phyloP scores from a whole-genome alignment of 345 rosid species.

The Pugionium dolabratum region DNA sequence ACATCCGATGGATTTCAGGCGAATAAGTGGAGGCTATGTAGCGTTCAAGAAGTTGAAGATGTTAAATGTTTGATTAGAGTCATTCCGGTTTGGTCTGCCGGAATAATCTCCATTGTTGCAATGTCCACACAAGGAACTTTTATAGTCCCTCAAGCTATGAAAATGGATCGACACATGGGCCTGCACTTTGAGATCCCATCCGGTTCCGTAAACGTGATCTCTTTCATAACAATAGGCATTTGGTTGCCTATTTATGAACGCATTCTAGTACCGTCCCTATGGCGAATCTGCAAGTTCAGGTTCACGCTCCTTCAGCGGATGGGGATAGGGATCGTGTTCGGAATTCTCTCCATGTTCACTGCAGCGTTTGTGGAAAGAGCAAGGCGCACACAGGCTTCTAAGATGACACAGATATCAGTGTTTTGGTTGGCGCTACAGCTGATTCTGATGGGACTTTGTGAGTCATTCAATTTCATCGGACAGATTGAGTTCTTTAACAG shows the following conservation, averaged over 20 bases:
- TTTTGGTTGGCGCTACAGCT: constrained; percentile 59
- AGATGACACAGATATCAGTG: constrained; percentile 42
- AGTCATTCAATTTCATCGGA: constrained; percentile 59
- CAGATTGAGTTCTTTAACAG: constrained; percentile 65
- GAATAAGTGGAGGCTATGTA: constrained; percentile 57
- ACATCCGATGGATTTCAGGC: constrained; percentile 44
- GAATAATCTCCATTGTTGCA: constrained; percentile 47
- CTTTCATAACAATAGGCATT: constrained; percentile 52
- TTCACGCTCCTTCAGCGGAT: constrained; percentile 59
- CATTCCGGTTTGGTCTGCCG: constrained; percentile 60
- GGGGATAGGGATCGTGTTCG: constrained; percentile 52
- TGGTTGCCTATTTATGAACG: constrained; percentile 71
- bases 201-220: constrained; percentile 45
- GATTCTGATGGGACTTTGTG: constrained; percentile 49
- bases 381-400: constrained; percentile 41
- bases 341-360: constrained; percentile 51
- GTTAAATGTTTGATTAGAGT: constrained; percentile 59
- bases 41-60: constrained; percentile 70
- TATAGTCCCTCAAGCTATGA: constrained; percentile 51
- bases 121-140: constrained; percentile 52
- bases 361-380: constrained; percentile 53
- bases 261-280: constrained; percentile 47
- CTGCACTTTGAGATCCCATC: constrained; percentile 59
- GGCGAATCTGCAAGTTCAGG: constrained; percentile 46
- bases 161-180: constrained; percentile 66